A percentile compares a stretch with the other conserved stretches of the same genome.
These are phyloP conservation scores for Fusarium graminum DNA, from an alignment of 2,329 filamentous ascomycete species.

Conservation along the genomic window DNA sequence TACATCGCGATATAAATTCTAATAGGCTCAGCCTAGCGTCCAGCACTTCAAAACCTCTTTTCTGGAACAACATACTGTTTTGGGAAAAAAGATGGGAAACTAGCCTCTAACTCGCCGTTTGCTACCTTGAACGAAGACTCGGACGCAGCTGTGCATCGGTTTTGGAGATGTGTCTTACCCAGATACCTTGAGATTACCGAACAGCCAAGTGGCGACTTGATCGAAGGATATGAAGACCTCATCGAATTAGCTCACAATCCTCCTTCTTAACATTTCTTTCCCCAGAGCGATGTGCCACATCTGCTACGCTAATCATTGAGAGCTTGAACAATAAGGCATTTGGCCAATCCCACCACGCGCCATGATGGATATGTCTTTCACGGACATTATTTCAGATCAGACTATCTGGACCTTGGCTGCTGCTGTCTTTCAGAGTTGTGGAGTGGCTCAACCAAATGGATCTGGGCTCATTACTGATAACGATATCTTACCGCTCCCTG, in stretches of 20 bases:
- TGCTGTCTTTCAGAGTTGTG: slow-evolving; percentile 1
- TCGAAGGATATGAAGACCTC: not conserved
- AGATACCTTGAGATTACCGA: not conserved
- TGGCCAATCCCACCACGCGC: slow-evolving; percentile 8
- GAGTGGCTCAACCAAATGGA: slow-evolving; percentile 11
- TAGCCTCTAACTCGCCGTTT: slow-evolving; percentile 10
- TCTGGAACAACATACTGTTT: not conserved
- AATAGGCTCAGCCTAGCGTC: not conserved
- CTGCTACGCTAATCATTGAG: not conserved
- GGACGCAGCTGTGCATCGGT: slow-evolving; percentile 10
- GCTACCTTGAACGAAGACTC: slow-evolving; percentile 17
- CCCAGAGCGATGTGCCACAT: slow-evolving; percentile 10
- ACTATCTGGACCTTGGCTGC: slow-evolving; percentile 4
- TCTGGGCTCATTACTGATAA: slow-evolving; percentile 6
- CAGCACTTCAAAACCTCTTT: too few species aligned
- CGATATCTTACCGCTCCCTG: slow-evolving; percentile 18
- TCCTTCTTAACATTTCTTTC: slow-evolving; percentile 3
- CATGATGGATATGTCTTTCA: slow-evolving; percentile 16
- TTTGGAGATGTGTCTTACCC: slow-evolving; percentile 4
- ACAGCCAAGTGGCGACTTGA: slow-evolving; percentile 3
- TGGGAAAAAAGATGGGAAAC: slow-evolving; percentile 11
- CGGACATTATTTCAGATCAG: slow-evolving; percentile 2
- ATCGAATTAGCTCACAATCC: slow-evolving; percentile 1
- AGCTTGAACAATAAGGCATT: not conserved
- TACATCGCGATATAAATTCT: not conserved